These are phyloP conservation scores for Blastobotrys muscicola DNA, from an alignment of 805 yeast genomes.

Conservation along the genomic window DNA sequence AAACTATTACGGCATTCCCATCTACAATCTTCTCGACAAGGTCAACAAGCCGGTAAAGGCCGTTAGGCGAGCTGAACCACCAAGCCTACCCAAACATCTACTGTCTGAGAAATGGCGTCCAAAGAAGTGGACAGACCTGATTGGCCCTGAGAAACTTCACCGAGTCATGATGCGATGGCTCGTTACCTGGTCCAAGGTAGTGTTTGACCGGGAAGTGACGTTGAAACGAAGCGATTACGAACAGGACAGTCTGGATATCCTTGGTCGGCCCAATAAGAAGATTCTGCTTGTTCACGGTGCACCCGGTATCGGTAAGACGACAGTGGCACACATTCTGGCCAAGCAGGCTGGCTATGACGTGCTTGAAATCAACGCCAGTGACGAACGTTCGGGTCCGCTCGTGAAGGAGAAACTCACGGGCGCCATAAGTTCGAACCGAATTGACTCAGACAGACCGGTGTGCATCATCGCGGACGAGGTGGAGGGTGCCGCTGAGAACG, in stretches of 20 bases:
- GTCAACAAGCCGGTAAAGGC: constrained; percentile 1
- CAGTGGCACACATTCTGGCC: constrained; percentile 78
- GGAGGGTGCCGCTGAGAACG: constrained; percentile 63
- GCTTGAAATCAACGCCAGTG: constrained; percentile 81
- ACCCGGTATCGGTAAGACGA: constrained; percentile 89
- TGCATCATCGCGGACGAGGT: constrained; percentile 85
- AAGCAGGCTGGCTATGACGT: constrained; percentile 71
- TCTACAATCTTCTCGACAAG: constrained; percentile 9
- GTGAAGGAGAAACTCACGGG: constrained; percentile 49
- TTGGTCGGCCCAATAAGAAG: constrained; percentile 50
- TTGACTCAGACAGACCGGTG: constrained; percentile 58
- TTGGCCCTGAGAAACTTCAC: constrained; percentile 61
- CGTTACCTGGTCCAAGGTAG: constrained; percentile 54
- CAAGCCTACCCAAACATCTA: constrained; percentile 10
- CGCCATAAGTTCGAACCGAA: constrained; percentile 55
- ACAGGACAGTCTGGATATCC: constrained; percentile 33
- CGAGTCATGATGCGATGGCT: constrained; percentile 54
- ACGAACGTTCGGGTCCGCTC: constrained; percentile 50
- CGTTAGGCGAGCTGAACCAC: neutral
- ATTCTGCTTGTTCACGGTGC: constrained; percentile 80
- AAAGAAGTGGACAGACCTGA: constrained; percentile 47
- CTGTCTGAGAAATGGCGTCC: constrained; percentile 69
- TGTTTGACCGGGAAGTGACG: constrained; percentile 38
- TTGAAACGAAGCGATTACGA: neutral
- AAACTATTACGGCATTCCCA: constrained; percentile 14